Evolutionary conservation across 768 basidiomycete species (phyloP), one percentile per base, ranked within the genome.

Genomic region (Trametopsis cervina): DNA sequence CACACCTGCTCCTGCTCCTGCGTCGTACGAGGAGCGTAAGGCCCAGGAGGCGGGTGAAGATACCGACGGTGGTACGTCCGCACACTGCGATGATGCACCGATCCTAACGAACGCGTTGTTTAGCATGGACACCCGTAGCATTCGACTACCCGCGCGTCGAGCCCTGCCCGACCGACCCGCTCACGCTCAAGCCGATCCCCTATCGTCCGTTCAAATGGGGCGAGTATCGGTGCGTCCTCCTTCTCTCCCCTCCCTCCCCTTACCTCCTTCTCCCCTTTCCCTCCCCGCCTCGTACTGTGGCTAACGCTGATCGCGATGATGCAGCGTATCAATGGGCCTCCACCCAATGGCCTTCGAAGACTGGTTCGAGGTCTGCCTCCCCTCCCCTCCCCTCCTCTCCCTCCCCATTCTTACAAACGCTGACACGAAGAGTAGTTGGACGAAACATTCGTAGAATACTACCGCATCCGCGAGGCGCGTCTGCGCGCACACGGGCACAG

Each of bases 291-390:
- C 20, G 40, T 17, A 6, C 46, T 26, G 4, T 17, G 15, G 40
- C 12, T 44, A 4, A 27, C 27, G 33, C 23, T 46, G 36, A 36
- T 48, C 12, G 38, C 33, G n/a, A 20, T 50, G 36, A 10, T 37
- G 17, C 33, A 85, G 82, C 54, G 70, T 83, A 36, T 85, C 81
- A 25, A 85, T 85, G 81, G 82, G 78, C 52, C 76, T 83, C 56
- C 74, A 78, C 33, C 65, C 59, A 42, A 85, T 87, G 82, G 68
- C 68, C 7, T 88, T 80, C 79, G 71, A 73, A 35, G 77, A 82
- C 45, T 87, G 85, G 85, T 78, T 88, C 40, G 81, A 86, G 67
- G 81, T 80, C n/a, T n/a, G n/a, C n/a, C n/a, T n/a, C n/a, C n/a
- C n/a, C n/a, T n/a, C n/a, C n/a, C n/a, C n/a, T n/a, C n/a, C n/a